Conservation (phyloP, 2,329 filamentous ascomycete genomes). For the Hypoxylon sp. region DNA sequence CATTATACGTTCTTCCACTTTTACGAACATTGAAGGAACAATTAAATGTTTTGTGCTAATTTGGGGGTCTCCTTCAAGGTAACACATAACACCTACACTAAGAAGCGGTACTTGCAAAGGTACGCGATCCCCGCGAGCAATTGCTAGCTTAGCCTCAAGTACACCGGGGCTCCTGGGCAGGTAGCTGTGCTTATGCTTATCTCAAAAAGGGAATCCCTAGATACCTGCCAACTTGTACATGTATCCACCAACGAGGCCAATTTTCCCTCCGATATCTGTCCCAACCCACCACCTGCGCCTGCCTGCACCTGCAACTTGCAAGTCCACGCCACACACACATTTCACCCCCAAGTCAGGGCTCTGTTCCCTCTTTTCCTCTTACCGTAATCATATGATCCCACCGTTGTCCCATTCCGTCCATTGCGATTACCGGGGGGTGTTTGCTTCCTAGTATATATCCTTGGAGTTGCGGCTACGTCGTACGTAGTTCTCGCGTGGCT, state of each 20-base stretch:
- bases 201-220: conserved; percentile 18
- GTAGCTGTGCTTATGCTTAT: conserved; percentile 37
- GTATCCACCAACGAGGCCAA: conserved; percentile 29
- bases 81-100: conserved; percentile 14
- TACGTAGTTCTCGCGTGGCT: conserved; percentile 23
- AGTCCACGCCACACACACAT: conserved; percentile 35
- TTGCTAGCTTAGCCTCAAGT: conserved; percentile 9
- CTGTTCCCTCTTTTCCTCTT: conserved; percentile 28
- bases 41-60: conserved; percentile 13
- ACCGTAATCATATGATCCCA: conserved; percentile 42
- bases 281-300: conserved; percentile 16
- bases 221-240: conserved; percentile 1
- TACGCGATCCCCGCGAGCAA: neutral
- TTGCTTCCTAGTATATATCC: conserved; percentile 27
- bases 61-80: conserved; percentile 18
- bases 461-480: conserved; percentile 28
- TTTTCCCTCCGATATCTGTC: conserved; percentile 33
- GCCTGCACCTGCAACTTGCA: conserved; percentile 13
- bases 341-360: conserved; percentile 24
- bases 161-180: conserved; percentile 7
- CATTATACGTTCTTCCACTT: conserved; percentile 1
- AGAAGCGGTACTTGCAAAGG: conserved; percentile 11
- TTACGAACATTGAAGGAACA: conserved; percentile 1
- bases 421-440: conserved; percentile 21
- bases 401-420: conserved; percentile 30